These are phyloP conservation scores for Aspergillus pseudoglaucus DNA, from an alignment of 2,329 filamentous ascomycete genomes.

Conservation along the genomic window DNA sequence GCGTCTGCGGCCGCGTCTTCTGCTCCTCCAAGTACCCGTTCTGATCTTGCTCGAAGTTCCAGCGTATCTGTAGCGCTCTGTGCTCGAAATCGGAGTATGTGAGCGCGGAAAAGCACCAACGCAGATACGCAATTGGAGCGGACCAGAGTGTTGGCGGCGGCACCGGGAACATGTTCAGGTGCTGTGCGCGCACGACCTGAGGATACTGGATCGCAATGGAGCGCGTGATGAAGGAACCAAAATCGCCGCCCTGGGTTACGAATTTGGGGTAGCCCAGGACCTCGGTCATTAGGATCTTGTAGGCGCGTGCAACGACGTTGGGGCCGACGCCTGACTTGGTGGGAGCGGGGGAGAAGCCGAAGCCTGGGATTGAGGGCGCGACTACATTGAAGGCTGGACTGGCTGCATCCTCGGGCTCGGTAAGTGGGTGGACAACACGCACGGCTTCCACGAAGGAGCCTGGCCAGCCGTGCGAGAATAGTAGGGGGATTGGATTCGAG, in stretches of 20 bases:
- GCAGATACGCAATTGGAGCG: constrained; percentile 4
- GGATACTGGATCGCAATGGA: constrained; percentile 17
- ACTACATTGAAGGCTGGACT: constrained; percentile 22
- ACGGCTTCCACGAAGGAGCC: too few relatives aligned
- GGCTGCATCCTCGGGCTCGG: constrained; percentile 8
- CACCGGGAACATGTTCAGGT: constrained; percentile 17
- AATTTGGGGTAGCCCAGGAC: constrained; percentile 17
- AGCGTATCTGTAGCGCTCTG: neutral
- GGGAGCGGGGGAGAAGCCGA: constrained; percentile 18
- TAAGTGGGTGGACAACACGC: neutral
- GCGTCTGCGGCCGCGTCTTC: constrained; percentile 14
- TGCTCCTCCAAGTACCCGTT: constrained; percentile 9
- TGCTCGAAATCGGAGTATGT: constrained; percentile 2
- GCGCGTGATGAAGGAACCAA: constrained; percentile 18
- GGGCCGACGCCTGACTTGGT: constrained; percentile 8
- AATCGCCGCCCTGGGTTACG: constrained; percentile 23
- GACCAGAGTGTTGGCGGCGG: constrained; percentile 7
- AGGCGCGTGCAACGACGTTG: constrained; percentile 7
- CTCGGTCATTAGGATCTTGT: constrained; percentile 16
- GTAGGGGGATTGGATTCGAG: too few relatives aligned
- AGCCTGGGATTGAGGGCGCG: constrained; percentile 21
- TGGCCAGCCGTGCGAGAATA: too few relatives aligned
- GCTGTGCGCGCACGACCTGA: constrained; percentile 11
- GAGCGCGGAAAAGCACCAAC: constrained; percentile 4
- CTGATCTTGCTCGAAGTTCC: constrained; percentile 5